Percentiles rank a stretch among this genome's conserved stretches.
Evolutionary conservation across 495 filamentous ascomycete genomes (phyloP).

Genomic region (Talaromyces stipitatus): DNA sequence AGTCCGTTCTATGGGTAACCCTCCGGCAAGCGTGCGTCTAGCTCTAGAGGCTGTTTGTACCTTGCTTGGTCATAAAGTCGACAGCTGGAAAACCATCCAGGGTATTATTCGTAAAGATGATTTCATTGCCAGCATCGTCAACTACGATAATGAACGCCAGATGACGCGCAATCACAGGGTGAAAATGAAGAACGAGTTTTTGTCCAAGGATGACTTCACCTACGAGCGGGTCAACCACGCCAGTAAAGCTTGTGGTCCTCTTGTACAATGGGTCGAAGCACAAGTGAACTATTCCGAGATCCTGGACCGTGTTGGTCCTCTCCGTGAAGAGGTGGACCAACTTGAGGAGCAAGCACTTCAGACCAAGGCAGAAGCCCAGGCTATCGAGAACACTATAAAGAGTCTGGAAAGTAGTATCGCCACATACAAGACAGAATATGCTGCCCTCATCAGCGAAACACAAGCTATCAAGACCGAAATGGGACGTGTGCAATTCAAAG

Average conservation of each 20-base stretch:
- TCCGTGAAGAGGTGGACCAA: slow-evolving; percentile 80
- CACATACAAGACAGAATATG: slow-evolving; percentile 96
- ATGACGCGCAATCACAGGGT: slow-evolving; percentile 77
- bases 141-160: slow-evolving; percentile 90
- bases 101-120: slow-evolving; percentile 83
- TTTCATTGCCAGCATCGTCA: slow-evolving; percentile 96
- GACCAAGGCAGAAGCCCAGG: slow-evolving; percentile 90
- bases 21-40: slow-evolving; percentile 81
- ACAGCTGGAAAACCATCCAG: slow-evolving; percentile 85
- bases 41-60: slow-evolving; percentile 94
- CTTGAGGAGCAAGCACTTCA: slow-evolving; percentile 84
- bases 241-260: slow-evolving; percentile 90
- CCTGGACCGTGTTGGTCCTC: slow-evolving; percentile 84
- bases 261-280: slow-evolving; percentile 95
- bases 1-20: slow-evolving; percentile 92
- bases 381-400: slow-evolving; percentile 79
- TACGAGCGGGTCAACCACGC: slow-evolving; percentile 93
- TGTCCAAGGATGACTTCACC: slow-evolving; percentile 89
- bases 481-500: slow-evolving; percentile 93
- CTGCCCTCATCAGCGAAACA: slow-evolving; percentile 90
- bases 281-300: slow-evolving; percentile 98
- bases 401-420: slow-evolving; percentile 84
- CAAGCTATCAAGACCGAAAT: slow-evolving; percentile 97
- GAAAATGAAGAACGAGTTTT: slow-evolving; percentile 88
- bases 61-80: slow-evolving; percentile 81